Conservation (phyloP, 2,329 filamentous ascomycete genomes). For the Pseudocercospora fuligena region DNA sequence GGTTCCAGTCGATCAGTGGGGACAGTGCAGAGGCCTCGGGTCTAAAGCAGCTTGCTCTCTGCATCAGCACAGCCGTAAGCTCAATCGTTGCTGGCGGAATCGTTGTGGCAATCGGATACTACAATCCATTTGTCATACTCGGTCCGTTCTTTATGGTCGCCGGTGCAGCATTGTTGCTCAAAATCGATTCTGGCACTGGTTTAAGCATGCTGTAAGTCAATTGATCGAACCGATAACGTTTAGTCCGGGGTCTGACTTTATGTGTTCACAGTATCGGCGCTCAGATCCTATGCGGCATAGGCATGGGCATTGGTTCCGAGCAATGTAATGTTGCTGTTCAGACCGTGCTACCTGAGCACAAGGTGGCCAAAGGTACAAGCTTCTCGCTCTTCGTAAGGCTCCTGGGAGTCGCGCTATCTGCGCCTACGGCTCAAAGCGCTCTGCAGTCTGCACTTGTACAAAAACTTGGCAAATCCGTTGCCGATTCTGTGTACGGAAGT, state of each 20-base stretch:
- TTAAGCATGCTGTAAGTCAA: constrained; percentile 22
- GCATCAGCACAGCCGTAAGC: constrained; percentile 47
- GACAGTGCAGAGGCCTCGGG: constrained; percentile 16
- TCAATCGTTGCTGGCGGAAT: constrained; percentile 43
- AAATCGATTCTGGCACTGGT: constrained; percentile 12
- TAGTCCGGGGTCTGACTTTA: too few species aligned
- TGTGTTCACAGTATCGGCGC: constrained; percentile 24
- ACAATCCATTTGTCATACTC: constrained; percentile 50
- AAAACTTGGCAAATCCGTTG: constrained; percentile 29
- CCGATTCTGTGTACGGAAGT: constrained; percentile 30
- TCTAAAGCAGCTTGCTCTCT: constrained; percentile 13
- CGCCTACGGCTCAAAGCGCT: background rate
- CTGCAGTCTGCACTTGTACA: background rate
- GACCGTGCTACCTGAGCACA: background rate
- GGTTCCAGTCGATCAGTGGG: constrained; percentile 22
- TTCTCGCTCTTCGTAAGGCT: constrained; percentile 7
- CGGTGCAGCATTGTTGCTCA: constrained; percentile 47
- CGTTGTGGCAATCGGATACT: constrained; percentile 48
- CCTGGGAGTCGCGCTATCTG: constrained; percentile 28
- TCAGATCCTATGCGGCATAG: constrained; percentile 11
- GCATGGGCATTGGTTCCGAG: constrained; percentile 6
- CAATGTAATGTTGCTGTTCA: constrained; percentile 15
- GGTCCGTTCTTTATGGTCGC: constrained; percentile 46
- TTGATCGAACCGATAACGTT: background rate
- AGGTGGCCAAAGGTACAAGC: constrained; percentile 12